These are phyloP conservation scores for Aristolochia contorta DNA, from an alignment of 164 flowering plant species.

Conservation along the genomic window DNA sequence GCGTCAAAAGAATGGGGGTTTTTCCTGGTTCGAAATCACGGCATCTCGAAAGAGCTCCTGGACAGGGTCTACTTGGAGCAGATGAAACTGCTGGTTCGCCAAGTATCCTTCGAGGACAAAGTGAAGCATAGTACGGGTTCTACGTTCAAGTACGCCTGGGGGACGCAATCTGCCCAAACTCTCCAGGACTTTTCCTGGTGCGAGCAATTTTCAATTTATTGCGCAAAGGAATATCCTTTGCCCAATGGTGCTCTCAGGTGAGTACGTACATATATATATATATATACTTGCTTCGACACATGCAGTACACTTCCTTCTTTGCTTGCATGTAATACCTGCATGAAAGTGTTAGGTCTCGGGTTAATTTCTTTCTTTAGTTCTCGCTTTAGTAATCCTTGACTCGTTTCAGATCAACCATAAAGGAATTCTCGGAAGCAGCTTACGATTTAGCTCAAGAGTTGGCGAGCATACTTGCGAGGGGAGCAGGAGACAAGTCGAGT, in stretches of 20 bases:
- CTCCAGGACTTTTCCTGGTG: too few relatives aligned
- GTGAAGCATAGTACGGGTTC: too few relatives aligned
- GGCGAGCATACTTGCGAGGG: conserved; percentile 54
- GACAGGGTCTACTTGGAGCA: conserved; percentile 51
- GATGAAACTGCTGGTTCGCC: conserved; percentile 40
- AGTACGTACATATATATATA: too few relatives aligned
- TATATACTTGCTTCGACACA: too few relatives aligned
- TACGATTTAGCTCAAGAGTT: conserved; percentile 43
- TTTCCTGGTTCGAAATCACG: conserved; percentile 73
- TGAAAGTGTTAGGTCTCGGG: too few relatives aligned
- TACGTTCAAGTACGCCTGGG: conserved; percentile 80
- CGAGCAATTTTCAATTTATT: too few relatives aligned
- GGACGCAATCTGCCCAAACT: too few relatives aligned
- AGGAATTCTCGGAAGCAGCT: conserved; percentile 34
- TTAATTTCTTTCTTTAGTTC: not conserved
- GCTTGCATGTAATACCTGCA: too few relatives aligned
- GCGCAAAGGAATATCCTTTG: too few relatives aligned
- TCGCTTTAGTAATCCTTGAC: not conserved
- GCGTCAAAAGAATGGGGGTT: conserved; percentile 87
- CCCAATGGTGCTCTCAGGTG: too few relatives aligned
- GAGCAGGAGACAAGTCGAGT: conserved; percentile 32
- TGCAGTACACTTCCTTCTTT: too few relatives aligned
- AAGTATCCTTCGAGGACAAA: conserved; percentile 56
- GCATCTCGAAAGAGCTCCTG: conserved; percentile 40
- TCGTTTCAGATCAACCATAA: conserved; percentile 46